Conservation (phyloP, 139 green algal species). For the Chlorella sp. region DNA sequence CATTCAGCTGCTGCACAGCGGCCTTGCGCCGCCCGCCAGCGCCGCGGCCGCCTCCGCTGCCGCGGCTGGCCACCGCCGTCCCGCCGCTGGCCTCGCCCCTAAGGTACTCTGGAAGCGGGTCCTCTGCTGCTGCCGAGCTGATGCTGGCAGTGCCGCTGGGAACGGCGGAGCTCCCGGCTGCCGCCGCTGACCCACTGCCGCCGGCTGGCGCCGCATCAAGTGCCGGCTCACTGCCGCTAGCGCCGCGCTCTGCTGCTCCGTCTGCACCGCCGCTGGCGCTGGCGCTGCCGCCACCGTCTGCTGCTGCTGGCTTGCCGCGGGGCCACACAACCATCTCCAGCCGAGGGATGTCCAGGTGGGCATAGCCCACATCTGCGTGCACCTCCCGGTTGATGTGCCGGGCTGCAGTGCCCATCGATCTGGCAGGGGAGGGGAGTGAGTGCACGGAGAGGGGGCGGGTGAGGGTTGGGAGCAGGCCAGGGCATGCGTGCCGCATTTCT, state of each 20-base stretch:
- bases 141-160: not conserved
- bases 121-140: not conserved
- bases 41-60: not conserved
- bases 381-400: constrained; percentile 14
- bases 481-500: not conserved
- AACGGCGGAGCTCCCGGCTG: not conserved
- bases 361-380: constrained; percentile 40
- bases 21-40: not conserved
- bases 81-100: not conserved
- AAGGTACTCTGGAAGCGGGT: not conserved
- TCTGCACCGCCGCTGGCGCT: not conserved
- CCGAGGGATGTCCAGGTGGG: constrained; percentile 31
- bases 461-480: not conserved
- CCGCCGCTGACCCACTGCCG: not conserved
- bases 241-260: not conserved
- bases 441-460: not conserved
- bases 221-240: not conserved
- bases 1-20: not conserved
- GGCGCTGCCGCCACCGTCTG: not conserved
- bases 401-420: constrained; percentile 2
- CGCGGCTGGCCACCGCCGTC: not conserved
- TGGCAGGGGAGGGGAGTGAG: not conserved
- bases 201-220: not conserved
- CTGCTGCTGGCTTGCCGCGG: not conserved
- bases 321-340: constrained; percentile 46